Evolutionary conservation across 306 rosid species (phyloP).

Genomic region (Medicago truncatula): MtrunA17r5.0-ANR NC_053042.1:43557001-43557500

Average conservation of each 20-base stretch:
- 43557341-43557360: conserved; percentile 94
- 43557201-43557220: conserved; percentile 4
- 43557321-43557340: conserved; percentile 94
- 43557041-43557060: not conserved
- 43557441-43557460: conserved; percentile 2
- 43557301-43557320: conserved; percentile 65
- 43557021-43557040: not conserved
- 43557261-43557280: conserved; percentile 10
- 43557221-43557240: not conserved
- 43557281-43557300: not conserved
- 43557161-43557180: conserved; percentile 9
- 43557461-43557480: conserved; percentile 1
- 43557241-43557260: not conserved
- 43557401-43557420: conserved; percentile 53
- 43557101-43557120: conserved; percentile 1
- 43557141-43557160: conserved; percentile 16
- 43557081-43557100: conserved; percentile 16
- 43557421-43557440: conserved; percentile 27
- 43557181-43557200: conserved; percentile 14
- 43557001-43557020: conserved; percentile 14
- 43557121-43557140: not conserved
- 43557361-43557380: conserved; percentile 96
- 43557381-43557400: conserved; percentile 99
- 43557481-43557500: conserved; percentile 92
- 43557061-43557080: not conserved